These are phyloP conservation scores for Scheffersomyces parashehatae DNA, from an alignment of 1,139 yeast genomes.

Conservation along the genomic window DNA sequence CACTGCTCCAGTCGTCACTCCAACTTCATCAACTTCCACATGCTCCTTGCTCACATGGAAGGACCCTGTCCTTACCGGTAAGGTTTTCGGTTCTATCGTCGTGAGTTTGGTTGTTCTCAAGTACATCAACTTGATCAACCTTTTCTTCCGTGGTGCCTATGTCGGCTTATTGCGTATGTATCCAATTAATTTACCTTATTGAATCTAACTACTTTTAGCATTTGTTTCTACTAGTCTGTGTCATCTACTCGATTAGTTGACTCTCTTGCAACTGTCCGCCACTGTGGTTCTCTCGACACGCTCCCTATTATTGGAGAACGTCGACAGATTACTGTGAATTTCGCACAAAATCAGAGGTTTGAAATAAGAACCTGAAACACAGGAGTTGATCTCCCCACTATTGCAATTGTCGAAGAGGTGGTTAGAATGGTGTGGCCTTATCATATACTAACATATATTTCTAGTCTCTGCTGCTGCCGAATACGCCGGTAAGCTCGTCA, in stretches of 20 bases:
- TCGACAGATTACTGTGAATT: too few relatives aligned
- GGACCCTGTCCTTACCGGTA: slow-evolving; percentile 77
- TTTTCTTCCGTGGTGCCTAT: slow-evolving; percentile 58
- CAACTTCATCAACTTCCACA: slow-evolving; percentile 8
- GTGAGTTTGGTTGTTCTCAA: slow-evolving; percentile 62
- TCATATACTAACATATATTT: slow-evolving; percentile 16
- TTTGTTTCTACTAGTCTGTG: neutral
- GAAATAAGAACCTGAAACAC: too few relatives aligned
- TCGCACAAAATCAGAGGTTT: too few relatives aligned
- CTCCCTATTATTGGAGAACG: neutral
- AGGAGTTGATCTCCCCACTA: too few relatives aligned
- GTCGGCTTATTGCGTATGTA: slow-evolving; percentile 48
- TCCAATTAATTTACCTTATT: slow-evolving; percentile 1
- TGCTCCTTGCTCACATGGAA: slow-evolving; percentile 70
- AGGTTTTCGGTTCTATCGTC: slow-evolving; percentile 68
- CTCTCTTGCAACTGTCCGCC: neutral
- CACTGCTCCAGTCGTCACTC: slow-evolving; percentile 15
- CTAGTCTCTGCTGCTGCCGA: slow-evolving; percentile 66
- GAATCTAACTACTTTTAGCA: neutral
- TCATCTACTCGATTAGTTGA: slow-evolving; percentile 2
- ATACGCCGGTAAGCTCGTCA: slow-evolving; percentile 61
- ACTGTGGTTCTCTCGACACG: neutral
- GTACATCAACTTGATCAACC: slow-evolving; percentile 67
- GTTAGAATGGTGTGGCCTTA: neutral
- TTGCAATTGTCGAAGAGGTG: too few relatives aligned